Percentiles rank a stretch among this genome's conserved stretches.
Evolutionary conservation across 2,329 filamentous ascomycete genomes (phyloP).

Genomic region (Diplodia seriata): DNA sequence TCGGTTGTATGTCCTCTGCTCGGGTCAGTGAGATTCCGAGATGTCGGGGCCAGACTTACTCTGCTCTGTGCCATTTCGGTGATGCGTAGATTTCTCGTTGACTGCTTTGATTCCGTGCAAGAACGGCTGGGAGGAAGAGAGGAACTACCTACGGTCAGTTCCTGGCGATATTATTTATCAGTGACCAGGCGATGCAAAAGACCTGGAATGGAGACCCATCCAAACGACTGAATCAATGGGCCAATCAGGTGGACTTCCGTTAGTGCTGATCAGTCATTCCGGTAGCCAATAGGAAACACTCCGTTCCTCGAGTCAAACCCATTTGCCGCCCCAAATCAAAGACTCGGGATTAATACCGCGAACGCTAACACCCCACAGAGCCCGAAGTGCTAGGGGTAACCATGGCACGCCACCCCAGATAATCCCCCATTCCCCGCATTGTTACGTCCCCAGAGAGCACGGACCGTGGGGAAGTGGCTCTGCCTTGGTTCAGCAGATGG

Average conservation of each 20-base stretch:
- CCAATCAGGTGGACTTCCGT: not conserved
- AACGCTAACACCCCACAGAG: not conserved
- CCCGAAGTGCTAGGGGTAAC: no score
- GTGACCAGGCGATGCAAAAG: no score
- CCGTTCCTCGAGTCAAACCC: not conserved
- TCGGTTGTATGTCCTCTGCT: not conserved
- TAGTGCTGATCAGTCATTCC: not conserved
- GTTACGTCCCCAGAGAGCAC: not conserved
- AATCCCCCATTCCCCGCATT: not conserved
- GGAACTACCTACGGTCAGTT: no score
- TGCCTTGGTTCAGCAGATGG: not conserved
- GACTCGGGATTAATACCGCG: no score
- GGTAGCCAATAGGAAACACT: not conserved
- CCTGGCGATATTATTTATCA: no score
- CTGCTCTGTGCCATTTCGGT: not conserved
- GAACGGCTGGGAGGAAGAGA: no score
- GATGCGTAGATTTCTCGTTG: not conserved
- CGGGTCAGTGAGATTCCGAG: not conserved
- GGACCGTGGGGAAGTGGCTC: not conserved
- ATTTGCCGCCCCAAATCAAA: no score
- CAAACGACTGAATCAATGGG: not conserved
- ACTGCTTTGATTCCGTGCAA: no score
- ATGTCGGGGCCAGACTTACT: not conserved
- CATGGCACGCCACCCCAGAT: no score
- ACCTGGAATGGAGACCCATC: not conserved